Percentiles rank a stretch among this genome's conserved stretches.
phyloP scores from a whole-genome alignment of 2,329 filamentous ascomycete species.

The Xylaria sp. region DNA sequence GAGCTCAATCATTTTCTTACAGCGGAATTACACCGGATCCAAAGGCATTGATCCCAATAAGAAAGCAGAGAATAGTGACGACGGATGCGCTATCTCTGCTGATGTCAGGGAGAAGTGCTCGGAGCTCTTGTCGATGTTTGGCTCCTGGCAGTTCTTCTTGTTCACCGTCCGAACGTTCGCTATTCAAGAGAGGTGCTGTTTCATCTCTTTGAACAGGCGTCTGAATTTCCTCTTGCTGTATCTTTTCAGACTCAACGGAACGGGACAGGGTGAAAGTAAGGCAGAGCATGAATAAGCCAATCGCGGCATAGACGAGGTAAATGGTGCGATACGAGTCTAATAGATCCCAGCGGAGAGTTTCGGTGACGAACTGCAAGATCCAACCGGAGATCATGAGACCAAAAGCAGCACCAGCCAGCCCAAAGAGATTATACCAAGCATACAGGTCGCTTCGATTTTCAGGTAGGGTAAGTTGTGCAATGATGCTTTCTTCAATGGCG shows the following conservation, averaged over 20 bases:
- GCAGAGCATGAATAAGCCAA: constrained; percentile 63
- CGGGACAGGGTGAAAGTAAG: constrained; percentile 55
- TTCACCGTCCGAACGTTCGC: neutral
- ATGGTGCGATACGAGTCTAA: constrained; percentile 44
- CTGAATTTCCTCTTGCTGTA: constrained; percentile 22
- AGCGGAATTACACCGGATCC: constrained; percentile 72
- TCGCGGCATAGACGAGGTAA: constrained; percentile 61
- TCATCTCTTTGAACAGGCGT: constrained; percentile 21
- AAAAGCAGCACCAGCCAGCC: constrained; percentile 64
- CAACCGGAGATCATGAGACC: constrained; percentile 65
- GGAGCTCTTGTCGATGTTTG: constrained; percentile 18
- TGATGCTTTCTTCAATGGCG: constrained; percentile 65
- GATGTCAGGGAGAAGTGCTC: constrained; percentile 60
- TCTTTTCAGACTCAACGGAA: constrained; percentile 43
- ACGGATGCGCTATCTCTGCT: constrained; percentile 48
- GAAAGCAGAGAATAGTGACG: constrained; percentile 65
- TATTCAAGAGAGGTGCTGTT: constrained; percentile 31
- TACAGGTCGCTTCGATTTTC: constrained; percentile 60
- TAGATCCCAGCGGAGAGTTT: constrained; percentile 33
- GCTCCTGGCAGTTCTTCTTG: neutral
- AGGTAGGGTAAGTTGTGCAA: constrained; percentile 60
- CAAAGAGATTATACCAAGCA: constrained; percentile 66
- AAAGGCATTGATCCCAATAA: constrained; percentile 47
- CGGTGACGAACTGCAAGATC: constrained; percentile 58
- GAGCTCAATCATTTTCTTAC: constrained; percentile 52